Base-by-base conservation (phyloP, 345 rosid species). In the Populus davidiana region DNA sequence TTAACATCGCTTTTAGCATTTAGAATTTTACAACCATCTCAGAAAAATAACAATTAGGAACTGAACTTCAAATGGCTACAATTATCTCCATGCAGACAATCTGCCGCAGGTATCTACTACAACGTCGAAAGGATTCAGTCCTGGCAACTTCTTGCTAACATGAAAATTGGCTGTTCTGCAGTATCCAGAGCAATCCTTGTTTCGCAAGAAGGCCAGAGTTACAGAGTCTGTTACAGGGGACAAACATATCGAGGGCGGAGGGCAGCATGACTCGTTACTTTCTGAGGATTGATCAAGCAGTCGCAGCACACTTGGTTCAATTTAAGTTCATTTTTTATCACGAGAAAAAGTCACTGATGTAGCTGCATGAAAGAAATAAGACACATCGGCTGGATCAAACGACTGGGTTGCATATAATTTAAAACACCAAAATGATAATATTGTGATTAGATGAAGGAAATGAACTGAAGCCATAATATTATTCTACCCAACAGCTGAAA, bases 281-380 rank as follows among this genome's bases (percentile, higher is more conserved):
- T 50, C 78, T 43, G 78, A 47, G 41, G 67, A 29, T 21, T 14
- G 17, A 25, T 29, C 39, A 59, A 67, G 49, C 25, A 75, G 72
- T 33, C 25, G 27, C 14, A 50, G 68, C 20, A 6, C 5, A n/a
- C 67, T 47, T 20, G 49, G 36, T 49, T 67, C 8, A 35, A 66
- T 52, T 41, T 0, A 29, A 2, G 35, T n/a, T 29, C 11, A 16
- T 47, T 63, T 65, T 29, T 12, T 14, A 25, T 6, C 36, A 9
- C 56, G 31, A 13, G 44, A 4, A 18, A 1, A 6, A 12, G 20
- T 65, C 8, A 6, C 75, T 35, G 13, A 56, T 23, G 35, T 59
- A 12, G 71, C 70, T 43, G 31, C 43, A 65, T 6, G 20, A 52
- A 71, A 33, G 65, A 72, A 25, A 65, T 17, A 11, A 41, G 5